phyloP scores from a whole-genome alignment of 768 basidiomycete species.

The Trametes cingulata region DNA sequence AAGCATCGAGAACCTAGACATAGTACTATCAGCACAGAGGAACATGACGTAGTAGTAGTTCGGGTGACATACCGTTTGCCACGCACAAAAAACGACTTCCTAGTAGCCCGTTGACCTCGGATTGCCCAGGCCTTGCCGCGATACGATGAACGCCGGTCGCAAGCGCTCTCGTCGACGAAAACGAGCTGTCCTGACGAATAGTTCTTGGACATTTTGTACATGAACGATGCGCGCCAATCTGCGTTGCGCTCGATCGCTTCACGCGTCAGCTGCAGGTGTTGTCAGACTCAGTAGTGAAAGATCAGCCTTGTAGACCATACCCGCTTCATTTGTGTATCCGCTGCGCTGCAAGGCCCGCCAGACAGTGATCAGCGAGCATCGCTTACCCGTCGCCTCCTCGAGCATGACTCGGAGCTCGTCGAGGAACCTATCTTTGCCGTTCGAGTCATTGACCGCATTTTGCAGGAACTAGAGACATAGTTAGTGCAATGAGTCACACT shows the following conservation, averaged over 20 bases:
- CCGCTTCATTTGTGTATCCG: no score
- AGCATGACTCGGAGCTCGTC: no score
- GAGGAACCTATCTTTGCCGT: no score
- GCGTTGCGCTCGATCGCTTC: not conserved
- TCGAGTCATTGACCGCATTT: no score
- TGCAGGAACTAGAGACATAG: no score
- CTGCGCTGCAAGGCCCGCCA: no score
- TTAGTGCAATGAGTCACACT: no score
- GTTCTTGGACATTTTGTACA: not conserved
- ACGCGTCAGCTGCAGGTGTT: no score
- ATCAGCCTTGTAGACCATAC: no score
- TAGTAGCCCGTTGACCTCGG: conserved; percentile 20
- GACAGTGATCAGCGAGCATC: no score
- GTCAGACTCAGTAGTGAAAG: no score
- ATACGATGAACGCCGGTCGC: conserved; percentile 26
- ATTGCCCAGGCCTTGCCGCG: conserved; percentile 28
- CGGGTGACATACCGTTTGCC: conserved; percentile 19
- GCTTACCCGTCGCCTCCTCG: no score
- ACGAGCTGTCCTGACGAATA: conserved; percentile 22
- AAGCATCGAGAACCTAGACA: conserved; percentile 30
- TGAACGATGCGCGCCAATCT: not conserved
- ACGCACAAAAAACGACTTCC: conserved; percentile 25
- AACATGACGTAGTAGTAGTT: not conserved
- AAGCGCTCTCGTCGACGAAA: conserved; percentile 31
- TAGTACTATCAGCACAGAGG: not conserved